Percentiles rank a stretch among this genome's conserved stretches.
Conservation (phyloP, 139 green algal genomes). For the Coelastrella sp. region DNA sequence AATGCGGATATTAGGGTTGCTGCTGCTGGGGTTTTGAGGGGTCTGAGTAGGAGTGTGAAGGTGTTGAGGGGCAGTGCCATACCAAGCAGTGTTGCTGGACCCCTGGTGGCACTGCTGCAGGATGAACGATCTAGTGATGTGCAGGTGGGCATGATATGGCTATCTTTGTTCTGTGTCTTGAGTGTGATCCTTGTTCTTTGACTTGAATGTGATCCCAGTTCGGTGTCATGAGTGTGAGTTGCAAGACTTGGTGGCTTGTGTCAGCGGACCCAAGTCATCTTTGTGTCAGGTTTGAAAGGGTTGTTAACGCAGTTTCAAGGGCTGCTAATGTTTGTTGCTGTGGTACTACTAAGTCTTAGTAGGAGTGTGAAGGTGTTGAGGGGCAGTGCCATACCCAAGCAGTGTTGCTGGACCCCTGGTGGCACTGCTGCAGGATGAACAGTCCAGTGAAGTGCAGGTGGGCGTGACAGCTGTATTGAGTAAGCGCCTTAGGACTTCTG, state of each 20-base stretch:
- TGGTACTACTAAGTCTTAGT: constrained; percentile 80
- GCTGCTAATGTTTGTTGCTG: constrained; percentile 60
- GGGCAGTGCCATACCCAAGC: constrained; percentile 53
- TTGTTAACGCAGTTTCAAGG: too few relatives aligned
- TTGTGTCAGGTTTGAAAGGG: too few relatives aligned
- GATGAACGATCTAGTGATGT: constrained; percentile 51
- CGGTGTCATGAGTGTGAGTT: too few relatives aligned
- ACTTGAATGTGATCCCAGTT: too few relatives aligned
- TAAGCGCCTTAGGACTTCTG: too few relatives aligned
- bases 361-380: constrained; percentile 70
- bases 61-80: constrained; percentile 59
- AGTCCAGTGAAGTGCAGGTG: constrained; percentile 59
- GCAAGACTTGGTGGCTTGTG: too few relatives aligned
- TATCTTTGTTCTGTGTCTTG: too few relatives aligned
- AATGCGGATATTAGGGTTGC: constrained; percentile 64
- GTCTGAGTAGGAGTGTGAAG: constrained; percentile 77
- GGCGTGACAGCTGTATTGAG: neutral
- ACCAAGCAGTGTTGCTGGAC: constrained; percentile 63
- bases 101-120: constrained; percentile 74
- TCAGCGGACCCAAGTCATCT: too few relatives aligned
- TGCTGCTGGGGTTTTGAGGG: constrained; percentile 81
- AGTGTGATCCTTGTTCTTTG: too few relatives aligned
- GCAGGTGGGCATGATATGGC: constrained; percentile 50
- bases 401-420: constrained; percentile 76
- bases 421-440: constrained; percentile 63